Evolutionary conservation across 176 grass and related monocot species (phyloP).

Genomic region (Oryza coarctata): DNA sequence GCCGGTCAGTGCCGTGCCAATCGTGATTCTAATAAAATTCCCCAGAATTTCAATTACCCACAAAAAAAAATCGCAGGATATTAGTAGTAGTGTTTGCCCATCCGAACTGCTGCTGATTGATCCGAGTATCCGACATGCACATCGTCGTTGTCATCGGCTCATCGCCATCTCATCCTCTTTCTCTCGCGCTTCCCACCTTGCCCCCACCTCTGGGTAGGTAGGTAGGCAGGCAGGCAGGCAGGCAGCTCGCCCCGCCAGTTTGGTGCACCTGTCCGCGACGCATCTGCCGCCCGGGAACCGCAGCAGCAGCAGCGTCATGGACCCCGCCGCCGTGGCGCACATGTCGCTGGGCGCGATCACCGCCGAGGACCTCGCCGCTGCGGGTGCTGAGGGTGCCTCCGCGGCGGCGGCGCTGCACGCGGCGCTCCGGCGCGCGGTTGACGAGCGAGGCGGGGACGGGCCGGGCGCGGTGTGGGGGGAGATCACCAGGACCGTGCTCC

Average conservation of each 20-base stretch:
- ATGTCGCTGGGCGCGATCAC: conserved; percentile 57
- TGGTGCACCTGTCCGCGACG: conserved; percentile 27
- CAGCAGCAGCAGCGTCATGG: not conserved
- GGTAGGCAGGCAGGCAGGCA: too few species aligned
- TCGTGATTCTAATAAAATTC: not conserved
- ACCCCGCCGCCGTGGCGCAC: conserved; percentile 39
- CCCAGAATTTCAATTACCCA: not conserved
- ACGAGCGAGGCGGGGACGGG: conserved; percentile 9
- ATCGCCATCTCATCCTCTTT: not conserved
- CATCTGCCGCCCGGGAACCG: not conserved
- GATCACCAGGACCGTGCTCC: conserved; percentile 50
- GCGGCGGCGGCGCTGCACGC: conserved; percentile 48
- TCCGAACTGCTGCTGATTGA: not conserved
- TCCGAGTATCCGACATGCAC: not conserved
- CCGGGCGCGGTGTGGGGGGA: conserved; percentile 58
- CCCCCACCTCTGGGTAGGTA: not conserved
- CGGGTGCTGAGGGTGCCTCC: not conserved
- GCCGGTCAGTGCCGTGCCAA: too few species aligned
- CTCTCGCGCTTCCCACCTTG: not conserved
- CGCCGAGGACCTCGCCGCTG: conserved; percentile 65
- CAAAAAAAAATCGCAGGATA: not conserved
- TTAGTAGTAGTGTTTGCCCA: not conserved
- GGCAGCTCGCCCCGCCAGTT: not conserved
- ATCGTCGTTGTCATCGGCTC: not conserved
- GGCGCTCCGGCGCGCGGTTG: conserved; percentile 35